These are phyloP conservation scores for Kodamaea leandrae DNA, from an alignment of 805 yeast species.

Conservation along the genomic window DNA sequence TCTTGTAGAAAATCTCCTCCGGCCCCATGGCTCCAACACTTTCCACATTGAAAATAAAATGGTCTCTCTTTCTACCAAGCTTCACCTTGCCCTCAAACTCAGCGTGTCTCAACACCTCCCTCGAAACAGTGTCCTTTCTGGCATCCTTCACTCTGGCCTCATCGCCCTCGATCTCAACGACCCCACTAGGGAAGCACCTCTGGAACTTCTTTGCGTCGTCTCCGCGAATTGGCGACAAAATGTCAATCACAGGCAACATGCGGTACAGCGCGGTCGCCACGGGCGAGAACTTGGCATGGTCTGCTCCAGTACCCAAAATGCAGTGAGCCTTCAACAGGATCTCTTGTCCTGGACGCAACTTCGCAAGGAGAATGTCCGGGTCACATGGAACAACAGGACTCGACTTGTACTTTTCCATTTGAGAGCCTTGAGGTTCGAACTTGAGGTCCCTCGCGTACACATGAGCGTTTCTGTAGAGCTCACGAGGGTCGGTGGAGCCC, in stretches of 20 bases:
- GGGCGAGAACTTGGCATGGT: conserved; percentile 97
- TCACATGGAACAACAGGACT: conserved; percentile 73
- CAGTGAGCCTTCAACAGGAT: conserved; percentile 88
- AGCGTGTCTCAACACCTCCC: conserved; percentile 92
- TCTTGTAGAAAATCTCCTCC: conserved; percentile 90
- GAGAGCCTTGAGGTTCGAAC: conserved; percentile 91
- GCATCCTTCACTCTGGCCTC: conserved; percentile 85
- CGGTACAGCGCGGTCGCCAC: conserved; percentile 96
- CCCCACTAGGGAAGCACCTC: conserved; percentile 92
- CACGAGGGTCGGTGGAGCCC: conserved; percentile 75
- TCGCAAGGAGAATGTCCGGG: conserved; percentile 87
- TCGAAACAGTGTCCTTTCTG: conserved; percentile 92
- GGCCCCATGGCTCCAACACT: conserved; percentile 97
- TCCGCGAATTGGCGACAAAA: conserved; percentile 71
- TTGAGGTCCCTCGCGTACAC: conserved; percentile 88
- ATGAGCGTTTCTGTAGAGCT: conserved; percentile 76
- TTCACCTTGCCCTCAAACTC: conserved; percentile 88
- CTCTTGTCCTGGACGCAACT: conserved; percentile 96
- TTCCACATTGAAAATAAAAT: conserved; percentile 92
- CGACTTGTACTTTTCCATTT: conserved; percentile 64
- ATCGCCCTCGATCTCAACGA: conserved; percentile 68
- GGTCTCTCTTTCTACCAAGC: conserved; percentile 87
- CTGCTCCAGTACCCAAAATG: conserved; percentile 85
- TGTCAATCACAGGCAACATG: conserved; percentile 82
- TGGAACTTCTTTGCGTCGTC: conserved; percentile 75